These are phyloP conservation scores for Platanthera zijinensis DNA, from an alignment of 106 monocot genomes.

Conservation along the genomic window DNA sequence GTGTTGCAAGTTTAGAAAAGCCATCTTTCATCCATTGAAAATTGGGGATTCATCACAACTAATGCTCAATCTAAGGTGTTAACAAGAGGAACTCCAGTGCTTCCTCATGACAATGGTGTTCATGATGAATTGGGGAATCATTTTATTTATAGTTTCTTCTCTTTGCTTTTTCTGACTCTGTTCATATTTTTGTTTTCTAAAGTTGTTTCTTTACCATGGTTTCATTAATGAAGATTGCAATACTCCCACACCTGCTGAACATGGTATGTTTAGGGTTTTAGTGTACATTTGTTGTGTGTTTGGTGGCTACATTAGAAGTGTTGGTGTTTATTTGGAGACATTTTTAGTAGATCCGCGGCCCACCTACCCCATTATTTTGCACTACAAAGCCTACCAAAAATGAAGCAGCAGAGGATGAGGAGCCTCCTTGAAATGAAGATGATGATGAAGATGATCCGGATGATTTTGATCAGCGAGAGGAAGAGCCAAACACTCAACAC, in stretches of 20 bases:
- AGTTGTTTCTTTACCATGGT: conserved; percentile 58
- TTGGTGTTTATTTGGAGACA: not conserved
- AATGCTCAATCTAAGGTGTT: conserved; percentile 3
- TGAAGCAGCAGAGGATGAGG: conserved; percentile 67
- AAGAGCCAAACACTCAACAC: conserved; percentile 72
- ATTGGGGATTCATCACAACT: not conserved
- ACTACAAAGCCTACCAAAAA: conserved; percentile 66
- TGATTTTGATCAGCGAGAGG: conserved; percentile 76
- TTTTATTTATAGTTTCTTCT: conserved; percentile 3
- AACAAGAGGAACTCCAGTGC: conserved; percentile 8
- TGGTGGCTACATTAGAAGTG: not conserved
- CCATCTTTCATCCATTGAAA: conserved; percentile 10
- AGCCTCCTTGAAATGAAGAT: conserved; percentile 94
- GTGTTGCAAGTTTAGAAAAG: conserved; percentile 16
- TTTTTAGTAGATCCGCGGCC: conserved; percentile 43
- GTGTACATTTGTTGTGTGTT: not conserved
- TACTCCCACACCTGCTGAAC: conserved; percentile 48
- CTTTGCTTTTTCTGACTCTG: conserved; percentile 8
- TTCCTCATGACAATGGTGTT: conserved; percentile 77
- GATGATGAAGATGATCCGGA: conserved; percentile 78
- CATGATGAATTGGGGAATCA: conserved; percentile 61
- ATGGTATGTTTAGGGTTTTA: conserved; percentile 29
- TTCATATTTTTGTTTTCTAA: conserved; percentile 15
- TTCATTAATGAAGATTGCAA: conserved; percentile 61
- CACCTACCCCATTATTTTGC: conserved; percentile 43